phyloP scores from a whole-genome alignment of 345 rosid genomes.

The Schrenkiella parvula region DNA sequence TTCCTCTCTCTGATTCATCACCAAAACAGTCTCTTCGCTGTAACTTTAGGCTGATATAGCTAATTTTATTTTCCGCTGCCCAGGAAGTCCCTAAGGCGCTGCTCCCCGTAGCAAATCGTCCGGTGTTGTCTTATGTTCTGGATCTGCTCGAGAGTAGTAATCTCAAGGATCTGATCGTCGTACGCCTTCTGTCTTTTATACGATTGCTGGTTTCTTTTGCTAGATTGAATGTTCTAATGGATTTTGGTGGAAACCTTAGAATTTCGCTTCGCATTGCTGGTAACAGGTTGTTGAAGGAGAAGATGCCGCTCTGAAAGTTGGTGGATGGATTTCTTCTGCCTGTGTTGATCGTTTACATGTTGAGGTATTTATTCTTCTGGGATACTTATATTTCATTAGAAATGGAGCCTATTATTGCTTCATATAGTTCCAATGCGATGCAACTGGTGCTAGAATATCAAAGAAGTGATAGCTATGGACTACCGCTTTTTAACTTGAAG shows the following conservation, averaged over 20 bases:
- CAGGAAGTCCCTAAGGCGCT: conserved; percentile 92
- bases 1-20: conserved; percentile 15
- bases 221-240: neutral
- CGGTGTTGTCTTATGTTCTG: conserved; percentile 74
- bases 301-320: conserved; percentile 77
- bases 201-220: neutral
- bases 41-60: neutral
- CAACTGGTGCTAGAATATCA: neutral
- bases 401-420: conserved; percentile 1
- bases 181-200: conserved; percentile 31
- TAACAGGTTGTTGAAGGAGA: conserved; percentile 90
- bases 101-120: conserved; percentile 94
- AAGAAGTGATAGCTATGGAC: neutral
- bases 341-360: conserved; percentile 87
- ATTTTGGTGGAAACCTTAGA: neutral
- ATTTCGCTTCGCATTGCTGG: conserved; percentile 5
- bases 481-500: neutral
- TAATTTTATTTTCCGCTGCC: conserved; percentile 5
- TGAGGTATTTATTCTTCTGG: conserved; percentile 50
- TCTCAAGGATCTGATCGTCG: conserved; percentile 90
- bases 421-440: neutral
- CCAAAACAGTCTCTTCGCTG: neutral
- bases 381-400: neutral
- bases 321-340: conserved; percentile 86
- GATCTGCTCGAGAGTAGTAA: conserved; percentile 75